phyloP scores from a whole-genome alignment of 495 filamentous ascomycete genomes.

The Aspergillus mulundensis region DNA sequence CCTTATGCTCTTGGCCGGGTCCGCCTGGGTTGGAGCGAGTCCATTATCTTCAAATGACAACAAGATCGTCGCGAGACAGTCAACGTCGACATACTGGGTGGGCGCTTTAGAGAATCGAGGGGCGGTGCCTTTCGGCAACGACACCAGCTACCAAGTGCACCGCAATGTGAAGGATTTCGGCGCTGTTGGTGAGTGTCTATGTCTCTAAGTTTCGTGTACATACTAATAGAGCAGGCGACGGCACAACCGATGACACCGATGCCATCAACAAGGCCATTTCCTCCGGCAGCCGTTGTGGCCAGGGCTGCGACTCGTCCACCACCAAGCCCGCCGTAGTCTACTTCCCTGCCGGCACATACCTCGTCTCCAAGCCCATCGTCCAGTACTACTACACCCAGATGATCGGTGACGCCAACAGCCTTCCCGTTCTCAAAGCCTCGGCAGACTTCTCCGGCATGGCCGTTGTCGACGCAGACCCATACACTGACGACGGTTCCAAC shows the following conservation, averaged over 20 bases:
- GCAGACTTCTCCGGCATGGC: slow-evolving; percentile 76
- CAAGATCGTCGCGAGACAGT: slow-evolving; percentile 9
- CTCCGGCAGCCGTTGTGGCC: slow-evolving; percentile 70
- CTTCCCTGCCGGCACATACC: slow-evolving; percentile 76
- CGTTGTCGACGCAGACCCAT: slow-evolving; percentile 87
- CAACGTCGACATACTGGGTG: slow-evolving; percentile 64
- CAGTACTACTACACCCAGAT: slow-evolving; percentile 80
- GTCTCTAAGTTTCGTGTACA: slow-evolving; percentile 14
- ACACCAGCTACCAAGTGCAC: slow-evolving; percentile 65
- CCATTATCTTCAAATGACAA: slow-evolving; percentile 28
- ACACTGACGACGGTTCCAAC: slow-evolving; percentile 56
- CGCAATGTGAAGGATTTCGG: slow-evolving; percentile 87
- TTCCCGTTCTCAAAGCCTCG: slow-evolving; percentile 75
- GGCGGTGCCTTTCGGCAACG: slow-evolving; percentile 56
- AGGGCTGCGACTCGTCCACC: slow-evolving; percentile 78
- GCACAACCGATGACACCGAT: slow-evolving; percentile 75
- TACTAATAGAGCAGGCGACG: slow-evolving; percentile 54
- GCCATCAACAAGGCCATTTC: slow-evolving; percentile 87
- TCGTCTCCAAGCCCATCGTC: slow-evolving; percentile 63
- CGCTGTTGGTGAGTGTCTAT: slow-evolving; percentile 52
- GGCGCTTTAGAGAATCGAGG: slow-evolving; percentile 68
- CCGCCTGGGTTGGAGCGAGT: slow-evolving; percentile 40
- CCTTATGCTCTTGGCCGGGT: slow-evolving; percentile 35
- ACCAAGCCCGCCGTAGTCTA: slow-evolving; percentile 70
- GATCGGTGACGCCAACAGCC: slow-evolving; percentile 64